These are phyloP conservation scores for Eucalyptus regnans DNA, from an alignment of 345 rosid species.

Conservation along the genomic window DNA sequence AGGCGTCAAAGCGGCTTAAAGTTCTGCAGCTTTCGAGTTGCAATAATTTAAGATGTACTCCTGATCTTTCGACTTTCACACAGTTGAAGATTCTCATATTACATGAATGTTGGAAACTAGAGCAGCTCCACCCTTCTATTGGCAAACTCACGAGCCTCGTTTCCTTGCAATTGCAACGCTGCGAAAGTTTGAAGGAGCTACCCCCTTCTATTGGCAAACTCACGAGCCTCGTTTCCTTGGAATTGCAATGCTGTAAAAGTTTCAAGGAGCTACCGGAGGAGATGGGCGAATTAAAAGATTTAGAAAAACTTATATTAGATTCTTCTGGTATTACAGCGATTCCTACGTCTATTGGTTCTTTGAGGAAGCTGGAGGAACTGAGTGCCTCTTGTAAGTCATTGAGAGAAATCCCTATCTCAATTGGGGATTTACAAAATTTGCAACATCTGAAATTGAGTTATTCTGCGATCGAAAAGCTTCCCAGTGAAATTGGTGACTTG, in stretches of 20 bases:
- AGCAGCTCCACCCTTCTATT: too few relatives aligned
- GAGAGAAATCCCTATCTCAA: not conserved
- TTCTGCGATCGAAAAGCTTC: not conserved
- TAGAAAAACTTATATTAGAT: accelerated
- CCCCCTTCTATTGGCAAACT: too few relatives aligned
- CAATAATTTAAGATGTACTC: accelerated
- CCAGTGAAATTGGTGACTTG: not conserved
- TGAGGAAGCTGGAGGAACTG: too few relatives aligned
- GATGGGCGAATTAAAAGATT: too few relatives aligned
- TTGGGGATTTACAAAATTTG: not conserved
- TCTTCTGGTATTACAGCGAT: accelerated
- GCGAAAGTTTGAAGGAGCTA: accelerated
- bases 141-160: too few relatives aligned
- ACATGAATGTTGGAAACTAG: accelerated
- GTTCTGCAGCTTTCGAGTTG: accelerated
- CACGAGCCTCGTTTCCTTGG: too few relatives aligned
- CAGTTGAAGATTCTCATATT: accelerated
- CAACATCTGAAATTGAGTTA: too few relatives aligned
- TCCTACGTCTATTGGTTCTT: too few relatives aligned
- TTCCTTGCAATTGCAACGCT: too few relatives aligned
- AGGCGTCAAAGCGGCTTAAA: too few relatives aligned
- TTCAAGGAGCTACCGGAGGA: too few relatives aligned
- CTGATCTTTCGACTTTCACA: accelerated
- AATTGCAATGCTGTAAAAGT: accelerated
- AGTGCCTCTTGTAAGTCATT: too few relatives aligned